phyloP scores from a whole-genome alignment of 352 stramenopile species.

The Aphanomyces euteiches region DNA sequence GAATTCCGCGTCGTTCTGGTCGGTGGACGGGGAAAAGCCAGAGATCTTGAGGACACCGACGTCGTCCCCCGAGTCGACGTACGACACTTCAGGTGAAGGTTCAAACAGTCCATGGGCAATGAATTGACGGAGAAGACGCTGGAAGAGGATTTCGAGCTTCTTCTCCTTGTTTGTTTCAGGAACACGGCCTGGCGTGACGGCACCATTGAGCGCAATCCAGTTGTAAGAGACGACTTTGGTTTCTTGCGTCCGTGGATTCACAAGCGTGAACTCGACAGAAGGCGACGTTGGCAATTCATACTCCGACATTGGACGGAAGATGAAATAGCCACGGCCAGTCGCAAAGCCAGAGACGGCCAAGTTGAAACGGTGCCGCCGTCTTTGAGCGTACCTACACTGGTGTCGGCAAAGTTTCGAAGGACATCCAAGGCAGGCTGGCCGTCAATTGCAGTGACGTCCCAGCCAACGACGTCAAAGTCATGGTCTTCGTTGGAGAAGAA shows the following conservation, averaged over 20 bases:
- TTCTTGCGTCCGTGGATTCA: neutral
- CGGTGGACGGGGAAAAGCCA: constrained; percentile 13
- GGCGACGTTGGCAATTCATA: constrained; percentile 13
- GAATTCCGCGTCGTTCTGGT: constrained; percentile 5
- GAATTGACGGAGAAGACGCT: constrained; percentile 18
- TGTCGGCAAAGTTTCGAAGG: constrained; percentile 22
- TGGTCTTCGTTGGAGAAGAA: neutral
- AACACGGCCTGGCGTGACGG: constrained; percentile 11
- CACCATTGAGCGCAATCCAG: constrained; percentile 26
- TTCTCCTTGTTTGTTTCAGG: neutral
- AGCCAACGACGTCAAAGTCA: constrained; percentile 24
- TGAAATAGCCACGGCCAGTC: constrained; percentile 22
- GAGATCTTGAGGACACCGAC: constrained; percentile 26
- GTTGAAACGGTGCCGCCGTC: constrained; percentile 30
- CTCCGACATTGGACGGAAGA: constrained; percentile 14
- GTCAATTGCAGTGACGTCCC: constrained; percentile 22
- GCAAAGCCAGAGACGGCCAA: constrained; percentile 27
- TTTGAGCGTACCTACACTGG: constrained; percentile 16
- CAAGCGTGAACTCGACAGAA: constrained; percentile 16
- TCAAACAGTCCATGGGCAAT: constrained; percentile 26
- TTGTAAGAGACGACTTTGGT: constrained; percentile 22
- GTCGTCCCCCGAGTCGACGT: neutral
- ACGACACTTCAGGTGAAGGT: constrained; percentile 7
- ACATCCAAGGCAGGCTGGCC: constrained; percentile 14
- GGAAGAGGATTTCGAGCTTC: constrained; percentile 26